These are phyloP conservation scores for Yarrowia alimentaria DNA, from an alignment of 805 yeast genomes.

Conservation along the genomic window DNA sequence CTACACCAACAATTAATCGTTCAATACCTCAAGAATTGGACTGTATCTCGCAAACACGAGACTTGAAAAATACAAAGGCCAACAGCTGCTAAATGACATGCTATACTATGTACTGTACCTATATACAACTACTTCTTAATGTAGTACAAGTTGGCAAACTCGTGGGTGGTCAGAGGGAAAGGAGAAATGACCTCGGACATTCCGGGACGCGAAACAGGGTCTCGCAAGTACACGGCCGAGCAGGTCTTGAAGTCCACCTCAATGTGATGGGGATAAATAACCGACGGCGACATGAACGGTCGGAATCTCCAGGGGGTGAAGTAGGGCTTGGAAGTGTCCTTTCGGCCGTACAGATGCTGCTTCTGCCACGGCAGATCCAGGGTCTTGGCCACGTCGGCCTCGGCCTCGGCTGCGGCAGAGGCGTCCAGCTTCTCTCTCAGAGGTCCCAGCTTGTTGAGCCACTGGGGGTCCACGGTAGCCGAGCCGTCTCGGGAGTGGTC, in stretches of 20 bases:
- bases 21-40: no score
- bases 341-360: conserved; percentile 71
- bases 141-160: conserved; percentile 94
- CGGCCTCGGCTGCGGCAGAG: conserved; percentile 52
- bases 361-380: conserved; percentile 89
- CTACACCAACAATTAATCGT: no score
- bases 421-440: conserved; percentile 47
- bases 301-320: conserved; percentile 98
- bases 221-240: conserved; percentile 94
- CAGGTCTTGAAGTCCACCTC: conserved; percentile 89
- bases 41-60: no score
- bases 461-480: conserved; percentile 33
- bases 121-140: conserved; percentile 34
- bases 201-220: conserved; percentile 96
- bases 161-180: conserved; percentile 74
- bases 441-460: conserved; percentile 49
- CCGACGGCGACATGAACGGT: conserved; percentile 88
- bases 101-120: no score
- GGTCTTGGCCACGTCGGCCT: conserved; percentile 44
- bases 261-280: conserved; percentile 86
- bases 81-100: no score
- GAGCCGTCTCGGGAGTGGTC: neutral
- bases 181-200: conserved; percentile 95
- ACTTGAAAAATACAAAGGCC: neutral
- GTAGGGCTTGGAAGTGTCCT: conserved; percentile 72